These are phyloP conservation scores for Didymellaceae sp. DNA, from an alignment of 2,329 filamentous ascomycete species.

Conservation along the genomic window DNA sequence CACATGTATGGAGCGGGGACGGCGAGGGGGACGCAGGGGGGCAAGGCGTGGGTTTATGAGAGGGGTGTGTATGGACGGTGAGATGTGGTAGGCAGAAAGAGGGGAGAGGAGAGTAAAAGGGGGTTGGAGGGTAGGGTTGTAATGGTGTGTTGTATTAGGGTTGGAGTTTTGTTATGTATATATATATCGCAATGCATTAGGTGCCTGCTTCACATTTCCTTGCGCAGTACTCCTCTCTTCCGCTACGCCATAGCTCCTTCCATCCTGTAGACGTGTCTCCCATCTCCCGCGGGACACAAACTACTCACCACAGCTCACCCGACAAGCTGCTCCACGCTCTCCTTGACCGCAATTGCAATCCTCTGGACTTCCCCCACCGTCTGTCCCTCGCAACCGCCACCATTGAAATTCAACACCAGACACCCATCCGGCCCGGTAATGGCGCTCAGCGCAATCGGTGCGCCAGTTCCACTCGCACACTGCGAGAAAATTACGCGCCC, in stretches of 20 bases:
- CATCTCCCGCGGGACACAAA: no score
- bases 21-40: neutral
- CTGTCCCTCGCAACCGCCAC: slow-evolving; percentile 34
- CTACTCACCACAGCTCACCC: neutral
- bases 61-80: slow-evolving; percentile 12
- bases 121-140: neutral
- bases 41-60: slow-evolving; percentile 28
- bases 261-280: no score
- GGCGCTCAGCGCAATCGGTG: slow-evolving; percentile 49
- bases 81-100: neutral
- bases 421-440: slow-evolving; percentile 55
- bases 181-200: no score
- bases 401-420: slow-evolving; percentile 48
- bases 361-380: slow-evolving; percentile 16
- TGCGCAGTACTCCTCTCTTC: no score
- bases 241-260: no score
- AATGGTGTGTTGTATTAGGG: no score
- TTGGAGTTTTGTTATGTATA: neutral
- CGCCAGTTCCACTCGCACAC: slow-evolving; percentile 48
- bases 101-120: neutral
- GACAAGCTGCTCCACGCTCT: neutral
- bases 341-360: no score
- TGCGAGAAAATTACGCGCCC: slow-evolving; percentile 56
- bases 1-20: slow-evolving; percentile 21
- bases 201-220: no score